Base-by-base conservation (phyloP, 768 basidiomycete species). In the Termitomyces sp. region DNA sequence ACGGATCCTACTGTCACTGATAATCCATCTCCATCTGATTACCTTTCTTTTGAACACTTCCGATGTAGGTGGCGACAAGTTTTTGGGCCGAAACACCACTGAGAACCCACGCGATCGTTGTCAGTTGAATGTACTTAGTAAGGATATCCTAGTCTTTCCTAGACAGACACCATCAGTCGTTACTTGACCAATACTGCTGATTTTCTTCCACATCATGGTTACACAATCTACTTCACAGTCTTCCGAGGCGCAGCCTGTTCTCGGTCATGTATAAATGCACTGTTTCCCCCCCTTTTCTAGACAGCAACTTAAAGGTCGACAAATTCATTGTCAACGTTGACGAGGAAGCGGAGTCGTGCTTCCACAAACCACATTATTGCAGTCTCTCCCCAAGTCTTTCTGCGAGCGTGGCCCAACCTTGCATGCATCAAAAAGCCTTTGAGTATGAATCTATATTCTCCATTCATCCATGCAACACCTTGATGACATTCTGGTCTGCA, bases 291-390 rank as follows among this genome's bases (percentile, higher is more conserved):
- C 30, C 16, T 33, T 9, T 35, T 28, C 35, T 13, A 52, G 33
- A 49, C 68, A 89, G 87, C 20, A 88, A 87, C 71, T 81, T 86
- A 63, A 89, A 88, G 87, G 78, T 88, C 38, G 90, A 91, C 69
- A 90, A 88, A 0, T 82, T 91, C 66, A 85, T 92, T 61, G 88
- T 87, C 13, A 91, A 92, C 48, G 74, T 82, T 32, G 89, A 91
- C 53, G 90, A 92, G 89, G 84, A 70, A 73, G 86, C 35, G n/a
- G n/a, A n/a, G 53, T 3, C 7, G 12, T 28, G 5, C 43, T 43
- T 41, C 6, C n/a, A 40, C 7, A 10, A 28, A 8, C 33, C 33
- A 23, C 32, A 47, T 44, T 60, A 40, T 43, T 48, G 32, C 68
- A 93, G 91, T 66, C 77, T 93, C 47, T 82, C 86, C 1, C 87